Evolutionary conservation across 495 filamentous ascomycete genomes (phyloP).

Genomic region (Daldinia grandis): DNA sequence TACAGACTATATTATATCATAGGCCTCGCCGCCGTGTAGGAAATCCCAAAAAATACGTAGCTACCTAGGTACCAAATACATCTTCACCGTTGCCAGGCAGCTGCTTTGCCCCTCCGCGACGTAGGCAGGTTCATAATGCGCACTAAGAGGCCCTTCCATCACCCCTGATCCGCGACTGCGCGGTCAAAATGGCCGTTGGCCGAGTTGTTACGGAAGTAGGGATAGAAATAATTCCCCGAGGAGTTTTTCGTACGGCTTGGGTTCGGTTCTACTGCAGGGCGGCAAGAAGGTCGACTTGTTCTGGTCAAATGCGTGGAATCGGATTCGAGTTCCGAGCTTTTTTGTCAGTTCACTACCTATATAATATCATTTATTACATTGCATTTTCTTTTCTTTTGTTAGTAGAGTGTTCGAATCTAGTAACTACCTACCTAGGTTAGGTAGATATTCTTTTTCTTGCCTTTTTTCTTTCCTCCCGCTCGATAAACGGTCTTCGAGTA

Average conservation of each 20-base stretch:
- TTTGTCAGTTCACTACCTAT: too few relatives aligned
- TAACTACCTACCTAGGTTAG: too few relatives aligned
- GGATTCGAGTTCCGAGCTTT: background rate
- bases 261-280: background rate
- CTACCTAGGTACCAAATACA: background rate
- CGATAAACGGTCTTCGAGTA: too few relatives aligned
- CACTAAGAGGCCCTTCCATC: background rate
- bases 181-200: background rate
- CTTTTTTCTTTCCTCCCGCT: background rate
- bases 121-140: background rate
- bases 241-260: background rate
- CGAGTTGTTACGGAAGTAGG: background rate
- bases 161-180: background rate
- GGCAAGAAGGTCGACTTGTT: background rate
- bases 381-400: background rate
- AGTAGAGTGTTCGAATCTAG: background rate
- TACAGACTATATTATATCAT: too few relatives aligned
- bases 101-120: background rate
- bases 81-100: background rate
- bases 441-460: background rate
- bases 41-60: background rate
- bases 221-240: slow-evolving; percentile 2
- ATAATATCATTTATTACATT: too few relatives aligned
- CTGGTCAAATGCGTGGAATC: background rate
- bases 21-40: background rate